A percentile compares a stretch with the other conserved stretches of the same genome.
Conservation (phyloP, 2,329 filamentous ascomycete genomes). For the Aaosphaeria arxii region DNA sequence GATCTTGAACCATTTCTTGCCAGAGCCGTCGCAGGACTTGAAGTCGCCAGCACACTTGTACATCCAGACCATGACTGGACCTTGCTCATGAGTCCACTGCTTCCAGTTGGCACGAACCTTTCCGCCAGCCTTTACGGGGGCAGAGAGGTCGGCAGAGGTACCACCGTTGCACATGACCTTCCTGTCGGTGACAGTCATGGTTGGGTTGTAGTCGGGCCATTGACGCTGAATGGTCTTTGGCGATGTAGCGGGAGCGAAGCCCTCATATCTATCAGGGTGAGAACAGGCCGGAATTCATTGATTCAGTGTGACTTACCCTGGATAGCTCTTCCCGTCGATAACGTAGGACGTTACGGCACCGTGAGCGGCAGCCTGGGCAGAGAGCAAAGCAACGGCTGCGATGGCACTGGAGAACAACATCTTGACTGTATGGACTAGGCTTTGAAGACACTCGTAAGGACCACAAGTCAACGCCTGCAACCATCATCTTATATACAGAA, state of each 20-base stretch:
- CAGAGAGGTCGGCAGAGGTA: slow-evolving; percentile 38
- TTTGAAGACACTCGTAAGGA: slow-evolving; percentile 1
- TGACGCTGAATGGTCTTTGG: slow-evolving; percentile 57
- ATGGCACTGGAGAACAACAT: slow-evolving; percentile 39
- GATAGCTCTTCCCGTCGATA: slow-evolving; percentile 31
- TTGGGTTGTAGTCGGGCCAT: slow-evolving; percentile 58
- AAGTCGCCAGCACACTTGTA: slow-evolving; percentile 50
- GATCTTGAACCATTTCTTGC: slow-evolving; percentile 57
- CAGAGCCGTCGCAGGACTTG: slow-evolving; percentile 50
- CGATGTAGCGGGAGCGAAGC: slow-evolving; percentile 49
- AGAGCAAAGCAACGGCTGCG: slow-evolving; percentile 27
- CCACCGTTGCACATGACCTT: slow-evolving; percentile 57
- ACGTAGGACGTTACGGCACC: slow-evolving; percentile 36
- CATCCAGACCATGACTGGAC: slow-evolving; percentile 58
- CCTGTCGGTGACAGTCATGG: slow-evolving; percentile 46
- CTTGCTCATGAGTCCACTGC: slow-evolving; percentile 59
- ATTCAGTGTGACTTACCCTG: slow-evolving; percentile 15
- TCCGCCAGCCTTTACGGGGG: slow-evolving; percentile 48
- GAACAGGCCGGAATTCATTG: slow-evolving; percentile 12
- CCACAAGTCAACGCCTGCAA: not conserved
- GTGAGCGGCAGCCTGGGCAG: slow-evolving; percentile 29
- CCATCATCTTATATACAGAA: slow-evolving; percentile 14
- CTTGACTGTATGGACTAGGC: slow-evolving; percentile 9
- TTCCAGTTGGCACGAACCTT: slow-evolving; percentile 53
- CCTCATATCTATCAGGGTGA: slow-evolving; percentile 45